Percentiles rank a stretch among this genome's conserved stretches.
These are phyloP conservation scores for Trichoderma harzianum DNA, from an alignment of 2,329 filamentous ascomycete genomes.

Conservation along the genomic window DNA sequence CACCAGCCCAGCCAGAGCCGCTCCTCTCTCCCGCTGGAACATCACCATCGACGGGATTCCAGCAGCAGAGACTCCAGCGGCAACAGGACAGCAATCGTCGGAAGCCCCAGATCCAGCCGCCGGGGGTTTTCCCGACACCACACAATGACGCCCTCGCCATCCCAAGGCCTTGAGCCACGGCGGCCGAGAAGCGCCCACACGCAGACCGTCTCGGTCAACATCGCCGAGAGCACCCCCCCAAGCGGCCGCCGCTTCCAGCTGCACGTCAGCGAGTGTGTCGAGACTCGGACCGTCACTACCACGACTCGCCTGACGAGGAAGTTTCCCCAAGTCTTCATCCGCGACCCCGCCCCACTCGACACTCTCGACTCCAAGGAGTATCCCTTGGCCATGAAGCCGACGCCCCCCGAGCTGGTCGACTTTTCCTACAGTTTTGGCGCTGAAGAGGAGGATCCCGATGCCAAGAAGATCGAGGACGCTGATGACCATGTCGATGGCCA, in stretches of 20 bases:
- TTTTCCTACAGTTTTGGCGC: conserved; percentile 64
- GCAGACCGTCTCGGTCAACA: conserved; percentile 46
- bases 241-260: conserved; percentile 47
- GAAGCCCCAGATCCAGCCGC: conserved; percentile 10
- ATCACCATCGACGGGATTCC: not conserved
- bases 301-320: conserved; percentile 83
- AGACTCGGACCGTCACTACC: conserved; percentile 76
- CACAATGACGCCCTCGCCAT: conserved; percentile 39
- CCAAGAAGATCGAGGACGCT: conserved; percentile 25
- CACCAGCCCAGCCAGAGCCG: not conserved
- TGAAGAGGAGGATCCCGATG: conserved; percentile 27
- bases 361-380: conserved; percentile 85
- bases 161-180: conserved; percentile 37
- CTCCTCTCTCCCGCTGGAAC: not conserved
- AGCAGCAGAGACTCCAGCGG: not conserved
- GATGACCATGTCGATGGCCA: conserved; percentile 16
- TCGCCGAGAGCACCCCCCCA: conserved; percentile 39
- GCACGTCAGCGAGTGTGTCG: conserved; percentile 61
- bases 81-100: not conserved
- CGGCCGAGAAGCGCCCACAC: conserved; percentile 36
- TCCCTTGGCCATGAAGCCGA: conserved; percentile 78
- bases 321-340: conserved; percentile 81
- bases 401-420: conserved; percentile 72
- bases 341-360: conserved; percentile 65
- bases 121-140: conserved; percentile 17